Evolutionary conservation across 1,139 yeast genomes (phyloP).

Genomic region (Oligophagozyma castellii): DNA sequence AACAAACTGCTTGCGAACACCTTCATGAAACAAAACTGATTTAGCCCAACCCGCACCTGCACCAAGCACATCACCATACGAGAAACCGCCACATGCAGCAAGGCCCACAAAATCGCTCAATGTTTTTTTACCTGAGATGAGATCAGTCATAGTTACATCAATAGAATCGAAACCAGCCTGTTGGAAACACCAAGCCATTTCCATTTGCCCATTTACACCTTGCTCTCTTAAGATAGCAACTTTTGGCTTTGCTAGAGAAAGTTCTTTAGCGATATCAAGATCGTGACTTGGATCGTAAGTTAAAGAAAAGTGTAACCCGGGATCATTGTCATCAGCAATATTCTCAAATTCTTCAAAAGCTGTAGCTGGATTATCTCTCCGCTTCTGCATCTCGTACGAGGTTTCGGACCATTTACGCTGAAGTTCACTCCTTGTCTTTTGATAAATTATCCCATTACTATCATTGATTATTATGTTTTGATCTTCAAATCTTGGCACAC

Average conservation of each 20-base stretch:
- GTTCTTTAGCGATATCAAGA: conserved; percentile 22
- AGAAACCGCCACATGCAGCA: conserved; percentile 99
- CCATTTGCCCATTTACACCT: conserved; percentile 97
- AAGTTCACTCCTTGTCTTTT: conserved; percentile 50
- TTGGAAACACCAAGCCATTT: conserved; percentile 96
- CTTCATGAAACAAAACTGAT: conserved; percentile 78
- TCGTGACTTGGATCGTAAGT: conserved; percentile 48
- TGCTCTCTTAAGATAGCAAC: conserved; percentile 97
- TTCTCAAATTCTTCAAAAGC: conserved; percentile 76
- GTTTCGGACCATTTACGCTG: conserved; percentile 84
- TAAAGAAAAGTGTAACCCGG: conserved; percentile 76
- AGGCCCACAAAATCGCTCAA: conserved; percentile 77
- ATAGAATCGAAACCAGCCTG: conserved; percentile 88
- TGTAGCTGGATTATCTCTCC: conserved; percentile 87
- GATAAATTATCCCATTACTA: conserved; percentile 28
- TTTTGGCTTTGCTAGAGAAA: conserved; percentile 45
- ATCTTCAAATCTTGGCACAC: conserved; percentile 40
- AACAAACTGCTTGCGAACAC: conserved; percentile 61
- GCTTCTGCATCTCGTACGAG: conserved; percentile 76
- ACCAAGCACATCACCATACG: conserved; percentile 97
- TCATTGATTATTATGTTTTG: conserved; percentile 38
- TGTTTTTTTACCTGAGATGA: conserved; percentile 58
- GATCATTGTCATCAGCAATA: conserved; percentile 70
- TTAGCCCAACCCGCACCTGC: conserved; percentile 99
- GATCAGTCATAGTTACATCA: conserved; percentile 96